Evolutionary conservation across 106 monocot species (phyloP).

Genomic region (Acanthochlamys bracteata): DNA sequence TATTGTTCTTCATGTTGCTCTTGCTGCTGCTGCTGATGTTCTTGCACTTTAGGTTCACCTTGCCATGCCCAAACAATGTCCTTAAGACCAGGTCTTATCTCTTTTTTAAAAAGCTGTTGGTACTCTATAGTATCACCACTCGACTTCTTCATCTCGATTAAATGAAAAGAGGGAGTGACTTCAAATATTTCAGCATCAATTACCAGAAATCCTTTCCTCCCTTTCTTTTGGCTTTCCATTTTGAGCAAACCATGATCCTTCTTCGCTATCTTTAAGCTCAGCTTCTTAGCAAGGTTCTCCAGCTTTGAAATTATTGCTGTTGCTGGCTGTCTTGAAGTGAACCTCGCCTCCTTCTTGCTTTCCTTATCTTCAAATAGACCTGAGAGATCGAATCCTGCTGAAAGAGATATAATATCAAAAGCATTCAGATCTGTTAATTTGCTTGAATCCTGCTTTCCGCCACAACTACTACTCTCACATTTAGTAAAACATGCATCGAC

Average conservation of each 20-base stretch:
- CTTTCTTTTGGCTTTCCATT: conserved; percentile 39
- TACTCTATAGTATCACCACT: conserved; percentile 53
- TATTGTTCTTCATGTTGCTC: no score
- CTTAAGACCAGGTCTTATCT: conserved; percentile 36
- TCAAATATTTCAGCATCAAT: conserved; percentile 70
- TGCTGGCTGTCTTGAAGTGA: conserved; percentile 30
- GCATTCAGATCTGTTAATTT: conserved; percentile 52
- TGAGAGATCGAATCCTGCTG: conserved; percentile 67
- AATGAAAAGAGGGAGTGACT: conserved; percentile 32
- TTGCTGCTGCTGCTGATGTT: not conserved
- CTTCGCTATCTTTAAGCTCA: conserved; percentile 49
- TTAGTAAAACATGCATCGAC: conserved; percentile 11
- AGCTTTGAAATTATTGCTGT: conserved; percentile 34
- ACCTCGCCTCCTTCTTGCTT: conserved; percentile 28
- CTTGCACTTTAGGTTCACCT: conserved; percentile 20
- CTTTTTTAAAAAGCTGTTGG: conserved; percentile 33
- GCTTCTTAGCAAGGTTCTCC: conserved; percentile 32
- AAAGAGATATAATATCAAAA: conserved; percentile 76
- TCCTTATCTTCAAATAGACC: conserved; percentile 44
- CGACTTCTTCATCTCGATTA: conserved; percentile 52
- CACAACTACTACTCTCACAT: not conserved
- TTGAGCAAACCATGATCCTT: conserved; percentile 49
- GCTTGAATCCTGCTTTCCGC: conserved; percentile 19
- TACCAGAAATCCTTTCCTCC: conserved; percentile 36
- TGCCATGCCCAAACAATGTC: conserved; percentile 61